Evolutionary conservation across 2,329 filamentous ascomycete genomes (phyloP).

Genomic region (Berkeleyomyces rouxiae): DNA sequence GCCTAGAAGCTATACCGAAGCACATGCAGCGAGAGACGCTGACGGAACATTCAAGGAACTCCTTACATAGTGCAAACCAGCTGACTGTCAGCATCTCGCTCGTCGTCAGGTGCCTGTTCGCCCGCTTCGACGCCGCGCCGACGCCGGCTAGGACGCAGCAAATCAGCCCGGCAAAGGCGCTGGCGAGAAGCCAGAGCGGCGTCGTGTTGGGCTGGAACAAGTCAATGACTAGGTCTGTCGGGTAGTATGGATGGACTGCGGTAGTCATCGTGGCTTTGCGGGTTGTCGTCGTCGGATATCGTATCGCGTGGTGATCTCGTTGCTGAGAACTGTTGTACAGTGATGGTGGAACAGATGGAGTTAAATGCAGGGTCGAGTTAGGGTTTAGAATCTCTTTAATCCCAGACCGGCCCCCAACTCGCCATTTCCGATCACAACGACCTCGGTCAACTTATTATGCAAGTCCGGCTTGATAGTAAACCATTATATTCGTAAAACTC

Average conservation of each 20-base stretch:
- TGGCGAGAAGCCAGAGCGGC: constrained; percentile 18
- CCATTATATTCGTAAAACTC: no score
- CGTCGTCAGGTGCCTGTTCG: neutral
- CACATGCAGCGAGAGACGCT: neutral
- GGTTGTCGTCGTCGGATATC: neutral
- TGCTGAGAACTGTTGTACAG: neutral
- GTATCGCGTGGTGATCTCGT: neutral
- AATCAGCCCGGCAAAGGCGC: constrained; percentile 3
- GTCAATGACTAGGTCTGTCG: constrained; percentile 42
- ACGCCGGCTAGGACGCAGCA: neutral
- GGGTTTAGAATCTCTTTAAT: no score
- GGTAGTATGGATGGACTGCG: constrained; percentile 52
- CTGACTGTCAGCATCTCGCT: neutral
- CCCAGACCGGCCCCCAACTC: no score
- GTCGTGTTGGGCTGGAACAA: constrained; percentile 51
- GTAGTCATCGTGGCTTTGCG: neutral
- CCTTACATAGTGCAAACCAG: constrained; percentile 12
- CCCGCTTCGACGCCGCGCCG: neutral
- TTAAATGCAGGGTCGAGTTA: no score
- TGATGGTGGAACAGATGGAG: no score
- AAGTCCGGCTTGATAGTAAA: no score
- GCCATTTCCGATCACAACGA: no score
- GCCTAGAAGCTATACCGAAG: no score
- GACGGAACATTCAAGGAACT: neutral
- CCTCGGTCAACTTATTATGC: no score